Conservation (phyloP, 169 alveolate genomes). For the Plasmodium ovale region DNA sequence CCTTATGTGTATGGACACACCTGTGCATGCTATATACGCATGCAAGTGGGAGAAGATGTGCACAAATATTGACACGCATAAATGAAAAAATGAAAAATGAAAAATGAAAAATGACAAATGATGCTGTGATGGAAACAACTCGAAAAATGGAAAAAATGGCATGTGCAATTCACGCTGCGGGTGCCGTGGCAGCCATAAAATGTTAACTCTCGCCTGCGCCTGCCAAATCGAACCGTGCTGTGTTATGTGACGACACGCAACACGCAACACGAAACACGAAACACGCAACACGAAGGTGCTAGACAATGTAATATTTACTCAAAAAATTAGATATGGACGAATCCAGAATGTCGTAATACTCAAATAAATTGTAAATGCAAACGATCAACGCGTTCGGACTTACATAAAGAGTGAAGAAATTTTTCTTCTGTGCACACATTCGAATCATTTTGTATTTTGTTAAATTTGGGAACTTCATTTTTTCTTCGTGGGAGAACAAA, state of each 20-base stretch:
- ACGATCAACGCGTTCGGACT: constrained; percentile 57
- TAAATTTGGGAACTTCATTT: constrained; percentile 39
- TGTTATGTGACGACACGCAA: not conserved
- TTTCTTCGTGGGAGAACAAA: constrained; percentile 28
- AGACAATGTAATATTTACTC: constrained; percentile 45
- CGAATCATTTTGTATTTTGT: constrained; percentile 41
- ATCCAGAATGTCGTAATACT: constrained; percentile 23
- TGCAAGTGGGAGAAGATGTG: too few relatives aligned
- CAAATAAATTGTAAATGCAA: constrained; percentile 61
- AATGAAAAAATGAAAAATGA: too few relatives aligned
- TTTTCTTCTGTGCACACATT: constrained; percentile 17
- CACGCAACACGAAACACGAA: too few relatives aligned
- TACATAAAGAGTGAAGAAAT: constrained; percentile 44
- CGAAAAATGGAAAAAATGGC: not conserved
- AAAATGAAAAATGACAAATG: not conserved
- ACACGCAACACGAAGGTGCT: not conserved
- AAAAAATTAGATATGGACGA: constrained; percentile 45
- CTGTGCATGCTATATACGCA: too few relatives aligned
- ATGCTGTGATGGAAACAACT: not conserved
- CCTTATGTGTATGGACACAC: too few relatives aligned
- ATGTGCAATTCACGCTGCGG: not conserved
- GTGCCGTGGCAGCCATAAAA: not conserved
- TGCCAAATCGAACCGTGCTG: not conserved
- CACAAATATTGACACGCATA: too few relatives aligned
- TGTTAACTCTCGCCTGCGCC: not conserved